These are phyloP conservation scores for Penicillium sp. DNA, from an alignment of 2,329 filamentous ascomycete species.

Conservation along the genomic window DNA sequence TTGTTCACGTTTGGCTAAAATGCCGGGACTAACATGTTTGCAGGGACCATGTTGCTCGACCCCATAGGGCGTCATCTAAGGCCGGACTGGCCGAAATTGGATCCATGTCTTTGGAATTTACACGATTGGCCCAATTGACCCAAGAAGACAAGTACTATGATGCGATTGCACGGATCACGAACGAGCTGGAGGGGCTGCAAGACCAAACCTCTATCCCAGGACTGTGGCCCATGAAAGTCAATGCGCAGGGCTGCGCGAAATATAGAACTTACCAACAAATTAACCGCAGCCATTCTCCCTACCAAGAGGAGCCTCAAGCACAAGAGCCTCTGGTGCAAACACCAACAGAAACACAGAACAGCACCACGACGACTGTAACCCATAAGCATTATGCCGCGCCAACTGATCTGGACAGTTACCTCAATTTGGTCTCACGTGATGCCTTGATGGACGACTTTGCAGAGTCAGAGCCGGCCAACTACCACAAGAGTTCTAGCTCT, in stretches of 20 bases:
- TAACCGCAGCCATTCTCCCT: slow-evolving; percentile 11
- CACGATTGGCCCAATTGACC: slow-evolving; percentile 81
- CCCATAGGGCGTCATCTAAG: slow-evolving; percentile 59
- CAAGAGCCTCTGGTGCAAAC: neutral
- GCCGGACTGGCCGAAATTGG: slow-evolving; percentile 70
- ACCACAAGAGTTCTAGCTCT: slow-evolving; percentile 11
- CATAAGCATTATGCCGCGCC: slow-evolving; percentile 13
- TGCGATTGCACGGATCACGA: slow-evolving; percentile 79
- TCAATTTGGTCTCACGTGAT: slow-evolving; percentile 25
- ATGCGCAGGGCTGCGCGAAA: slow-evolving; percentile 75
- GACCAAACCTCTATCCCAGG: slow-evolving; percentile 70
- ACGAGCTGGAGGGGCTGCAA: slow-evolving; percentile 75
- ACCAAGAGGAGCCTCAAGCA: neutral
- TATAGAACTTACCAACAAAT: slow-evolving; percentile 8
- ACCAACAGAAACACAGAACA: neutral
- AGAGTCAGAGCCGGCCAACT: slow-evolving; percentile 29
- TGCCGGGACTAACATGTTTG: slow-evolving; percentile 3
- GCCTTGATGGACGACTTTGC: slow-evolving; percentile 17
- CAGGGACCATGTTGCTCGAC: slow-evolving; percentile 58
- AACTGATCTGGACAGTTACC: slow-evolving; percentile 27
- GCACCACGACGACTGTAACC: neutral
- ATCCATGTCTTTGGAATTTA: slow-evolving; percentile 84
- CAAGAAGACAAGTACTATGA: slow-evolving; percentile 83
- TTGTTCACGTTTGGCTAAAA: neutral
- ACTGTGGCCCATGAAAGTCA: slow-evolving; percentile 75